A percentile compares a stretch with the other conserved stretches of the same genome.
Evolutionary conservation across 805 yeast genomes (phyloP).

Genomic region (Kregervanrija fluxuum): DNA sequence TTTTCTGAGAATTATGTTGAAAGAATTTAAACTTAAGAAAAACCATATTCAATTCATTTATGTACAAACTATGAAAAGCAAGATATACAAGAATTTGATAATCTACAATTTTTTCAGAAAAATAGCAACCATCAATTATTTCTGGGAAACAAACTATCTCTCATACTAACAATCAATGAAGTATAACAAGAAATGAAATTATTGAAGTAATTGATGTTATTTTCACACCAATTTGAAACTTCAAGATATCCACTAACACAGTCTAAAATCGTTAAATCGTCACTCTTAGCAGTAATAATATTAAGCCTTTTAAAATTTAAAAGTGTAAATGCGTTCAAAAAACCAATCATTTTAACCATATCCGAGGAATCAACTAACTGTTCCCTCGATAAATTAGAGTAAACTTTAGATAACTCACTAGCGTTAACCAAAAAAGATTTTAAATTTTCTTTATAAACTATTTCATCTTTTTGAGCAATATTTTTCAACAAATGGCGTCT

Average conservation of each 20-base stretch:
- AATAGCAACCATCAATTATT: too few relatives aligned
- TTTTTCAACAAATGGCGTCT: slow-evolving; percentile 16
- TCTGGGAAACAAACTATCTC: not conserved
- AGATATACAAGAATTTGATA: too few relatives aligned
- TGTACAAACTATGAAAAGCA: too few relatives aligned
- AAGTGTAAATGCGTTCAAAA: slow-evolving; percentile 4
- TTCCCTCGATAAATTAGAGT: not conserved
- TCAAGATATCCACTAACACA: not conserved
- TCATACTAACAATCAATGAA: slow-evolving; percentile 3
- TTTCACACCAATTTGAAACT: not conserved
- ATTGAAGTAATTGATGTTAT: slow-evolving; percentile 2
- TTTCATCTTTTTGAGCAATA: slow-evolving; percentile 1
- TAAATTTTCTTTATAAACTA: slow-evolving; percentile 1
- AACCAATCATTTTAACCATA: slow-evolving; percentile 1
- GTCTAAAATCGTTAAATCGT: not conserved
- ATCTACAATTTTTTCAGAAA: too few relatives aligned
- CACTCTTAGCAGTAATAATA: slow-evolving; percentile 1
- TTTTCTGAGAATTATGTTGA: too few relatives aligned
- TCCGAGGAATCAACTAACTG: slow-evolving; percentile 1
- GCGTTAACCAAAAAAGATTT: not conserved
- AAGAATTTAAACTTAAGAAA: too few relatives aligned
- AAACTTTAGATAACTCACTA: not conserved
- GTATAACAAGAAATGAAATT: slow-evolving; percentile 1
- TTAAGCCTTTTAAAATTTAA: slow-evolving; percentile 4
- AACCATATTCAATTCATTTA: too few relatives aligned